Evolutionary conservation across 23 red algal species (phyloP), one percentile per base, ranked within the genome.

Genomic region (Agarophyton chilense): DNA sequence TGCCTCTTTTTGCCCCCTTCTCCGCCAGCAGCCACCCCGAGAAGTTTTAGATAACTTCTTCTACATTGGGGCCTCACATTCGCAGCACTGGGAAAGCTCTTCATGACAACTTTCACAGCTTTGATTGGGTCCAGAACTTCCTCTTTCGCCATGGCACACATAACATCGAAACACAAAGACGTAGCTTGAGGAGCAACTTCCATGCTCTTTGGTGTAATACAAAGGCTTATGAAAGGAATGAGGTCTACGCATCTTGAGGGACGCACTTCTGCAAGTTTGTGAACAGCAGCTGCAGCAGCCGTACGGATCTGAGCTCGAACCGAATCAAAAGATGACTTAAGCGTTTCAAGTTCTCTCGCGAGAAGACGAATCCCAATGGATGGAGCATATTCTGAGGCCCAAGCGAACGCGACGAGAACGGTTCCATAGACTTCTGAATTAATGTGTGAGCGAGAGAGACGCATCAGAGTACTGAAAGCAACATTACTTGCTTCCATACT

Each of bases 221-320:
- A 87, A 0, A 72, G 49, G 54, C 64, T 87, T 52, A 72, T 57
- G 49, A 87, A 87, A 51, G 82, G 82, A 52, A 87, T 75, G n/a
- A 87, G 49, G 41, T 52, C 62, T 58, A 64, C 39, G 10, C 64
- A 58, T 26, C 82, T 42, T 11, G 82, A 58, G 12, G 82, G 82
- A 74, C 82, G 82, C 43, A 73, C 62, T 57, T 68, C 52, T 32
- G 66, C 82, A 74, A 87, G 82, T 56, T 53, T 46, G 45, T 70
- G 82, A n/a, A 87, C 74, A 1, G 82, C 82, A 11, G 82, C 82
- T 11, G 62, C 43, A 18, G 64, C 62, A 22, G 82, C 82, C 18
- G 36, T 56, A 17, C 66, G 61, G 34, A 43, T 39, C 3, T 72
- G 62, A 21, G 36, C 66, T 0, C 34, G 49, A 32, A 47, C 39